phyloP scores from a whole-genome alignment of 495 filamentous ascomycete genomes.

The Talaromyces stipitatus region DNA sequence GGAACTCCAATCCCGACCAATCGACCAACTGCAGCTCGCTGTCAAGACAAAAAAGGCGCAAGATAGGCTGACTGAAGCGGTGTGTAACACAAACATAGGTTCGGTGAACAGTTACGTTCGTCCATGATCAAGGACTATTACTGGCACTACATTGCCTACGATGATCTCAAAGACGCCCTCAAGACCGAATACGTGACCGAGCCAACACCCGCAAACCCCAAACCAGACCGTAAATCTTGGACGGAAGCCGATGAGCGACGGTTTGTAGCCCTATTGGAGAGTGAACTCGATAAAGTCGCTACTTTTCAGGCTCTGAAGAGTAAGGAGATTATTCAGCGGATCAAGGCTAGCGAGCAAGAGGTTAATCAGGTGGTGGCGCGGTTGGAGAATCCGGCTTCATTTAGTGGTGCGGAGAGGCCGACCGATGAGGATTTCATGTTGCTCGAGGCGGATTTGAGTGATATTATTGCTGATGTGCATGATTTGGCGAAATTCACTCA shows the following conservation, averaged over 20 bases:
- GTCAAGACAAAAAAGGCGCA: no score
- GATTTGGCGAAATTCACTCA: constrained; percentile 98
- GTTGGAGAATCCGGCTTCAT: constrained; percentile 38
- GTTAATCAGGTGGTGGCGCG: constrained; percentile 78
- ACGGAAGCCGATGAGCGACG: constrained; percentile 83
- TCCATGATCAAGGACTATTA: constrained; percentile 92
- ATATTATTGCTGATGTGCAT: constrained; percentile 98
- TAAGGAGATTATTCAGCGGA: constrained; percentile 85
- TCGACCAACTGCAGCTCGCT: no score
- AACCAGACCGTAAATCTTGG: constrained; percentile 62
- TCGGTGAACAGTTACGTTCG: constrained; percentile 90
- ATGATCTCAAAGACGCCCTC: constrained; percentile 81
- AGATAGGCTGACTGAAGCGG: neutral
- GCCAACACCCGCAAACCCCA: constrained; percentile 45
- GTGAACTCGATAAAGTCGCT: constrained; percentile 92
- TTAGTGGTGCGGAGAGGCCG: constrained; percentile 23
- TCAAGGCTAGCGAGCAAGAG: constrained; percentile 77
- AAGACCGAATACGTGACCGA: constrained; percentile 59
- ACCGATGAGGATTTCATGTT: constrained; percentile 90
- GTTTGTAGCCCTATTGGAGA: constrained; percentile 80
- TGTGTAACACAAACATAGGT: constrained; percentile 48
- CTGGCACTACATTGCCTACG: constrained; percentile 97
- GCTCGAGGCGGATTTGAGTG: constrained; percentile 89
- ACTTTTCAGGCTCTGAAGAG: constrained; percentile 94
- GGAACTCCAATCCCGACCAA: neutral